These are phyloP conservation scores for Iberis amara DNA, from an alignment of 441 rosid species.

Conservation along the genomic window DNA sequence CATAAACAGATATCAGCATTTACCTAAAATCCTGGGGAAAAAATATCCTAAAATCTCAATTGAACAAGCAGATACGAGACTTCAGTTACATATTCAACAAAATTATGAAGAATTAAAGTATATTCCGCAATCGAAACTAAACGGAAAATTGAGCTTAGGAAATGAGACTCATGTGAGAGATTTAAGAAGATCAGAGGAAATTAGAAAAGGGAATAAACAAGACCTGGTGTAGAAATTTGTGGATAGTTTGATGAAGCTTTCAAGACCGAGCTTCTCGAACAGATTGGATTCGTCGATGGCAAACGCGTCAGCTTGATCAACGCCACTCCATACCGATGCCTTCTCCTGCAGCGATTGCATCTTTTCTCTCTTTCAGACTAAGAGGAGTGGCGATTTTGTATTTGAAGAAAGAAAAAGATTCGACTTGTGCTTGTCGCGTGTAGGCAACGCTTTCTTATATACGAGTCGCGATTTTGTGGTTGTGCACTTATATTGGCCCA, in stretches of 20 bases:
- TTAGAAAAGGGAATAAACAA: too few relatives aligned
- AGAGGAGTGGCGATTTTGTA: constrained; percentile 5
- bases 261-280: constrained; percentile 71
- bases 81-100: too few relatives aligned
- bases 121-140: background rate
- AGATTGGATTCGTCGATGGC: constrained; percentile 69
- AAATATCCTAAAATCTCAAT: background rate
- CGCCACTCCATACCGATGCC: constrained; percentile 86
- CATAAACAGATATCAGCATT: too few relatives aligned
- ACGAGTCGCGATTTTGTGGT: background rate
- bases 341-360: constrained; percentile 83
- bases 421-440: constrained; percentile 32
- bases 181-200: background rate
- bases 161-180: too few relatives aligned
- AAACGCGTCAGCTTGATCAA: constrained; percentile 59
- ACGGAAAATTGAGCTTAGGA: background rate
- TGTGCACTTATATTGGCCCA: background rate
- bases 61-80: constrained; percentile 2
- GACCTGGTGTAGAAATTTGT: constrained; percentile 83
- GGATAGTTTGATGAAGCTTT: constrained; percentile 70
- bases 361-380: background rate
- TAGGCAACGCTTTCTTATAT: constrained; percentile 25
- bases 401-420: background rate
- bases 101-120: too few relatives aligned
- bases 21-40: too few relatives aligned